Evolutionary conservation across 2,329 filamentous ascomycete genomes (phyloP), one percentile per base, ranked within the genome.

Genomic region (Alternaria triticimaculans): DNA sequence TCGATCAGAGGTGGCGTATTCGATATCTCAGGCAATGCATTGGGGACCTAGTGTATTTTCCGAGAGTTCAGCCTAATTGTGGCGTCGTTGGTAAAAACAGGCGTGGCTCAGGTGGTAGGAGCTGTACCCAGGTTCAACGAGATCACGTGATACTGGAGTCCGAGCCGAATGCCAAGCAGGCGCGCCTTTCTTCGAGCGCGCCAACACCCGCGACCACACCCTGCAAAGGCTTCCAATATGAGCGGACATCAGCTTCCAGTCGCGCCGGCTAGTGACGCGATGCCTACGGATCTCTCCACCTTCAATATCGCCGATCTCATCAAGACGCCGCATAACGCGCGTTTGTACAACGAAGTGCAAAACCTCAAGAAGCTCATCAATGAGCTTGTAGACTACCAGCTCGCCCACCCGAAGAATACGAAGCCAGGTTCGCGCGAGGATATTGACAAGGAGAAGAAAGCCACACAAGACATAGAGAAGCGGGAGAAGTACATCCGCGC

Each of bases 401-500:
- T 69, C 11, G 72, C 69, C 12, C 69, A 79, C 33, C 76, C 76
- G 2, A 63, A 67, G 41, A 60, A 49, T n/a, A 3, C 64, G 18
- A 73, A 73, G 15, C 56, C 67, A 5, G 50, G 51, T 6, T 66
- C 72, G 12, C 70, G 68, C 49, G 69, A 70, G 2, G 72, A 75
- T 15, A 67, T 72, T 18, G 72, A 75, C 33, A 62, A 57, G 8
- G 74, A 76, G 51, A 76, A 70, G 60, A 64, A 72, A 21, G 63
- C 70, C 5, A 63, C 64, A 26, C 65, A 48, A 18, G 72, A 78
- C 48, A 73, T 78, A 15, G 71, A 70, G 48, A 71, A 66, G 65
- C 69, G 69, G 59, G 93, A 96, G 78, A 96, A 96, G 77, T 84
- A 89, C 2, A 87, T 98, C 4, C 88, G 91, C 70, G 90, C 93